Percentiles rank a stretch among this genome's conserved stretches.
Evolutionary conservation across 768 basidiomycete genomes (phyloP).

Genomic region (Lepiota venenata): DNA sequence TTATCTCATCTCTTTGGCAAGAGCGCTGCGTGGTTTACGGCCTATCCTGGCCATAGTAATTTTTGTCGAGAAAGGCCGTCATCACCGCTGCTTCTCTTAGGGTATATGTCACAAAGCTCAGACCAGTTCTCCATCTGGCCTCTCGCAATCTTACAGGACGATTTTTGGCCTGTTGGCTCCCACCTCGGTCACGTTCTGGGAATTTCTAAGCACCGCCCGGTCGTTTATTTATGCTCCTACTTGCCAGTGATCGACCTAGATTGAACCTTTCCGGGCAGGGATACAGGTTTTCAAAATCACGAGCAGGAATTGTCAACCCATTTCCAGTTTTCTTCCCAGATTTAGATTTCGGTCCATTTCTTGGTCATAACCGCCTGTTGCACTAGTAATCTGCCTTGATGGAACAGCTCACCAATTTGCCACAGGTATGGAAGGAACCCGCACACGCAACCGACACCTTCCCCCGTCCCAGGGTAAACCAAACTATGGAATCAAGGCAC

Average conservation of each 20-base stretch:
- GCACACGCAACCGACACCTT: not conserved
- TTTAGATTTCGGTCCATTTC: not conserved
- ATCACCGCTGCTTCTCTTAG: slow-evolving; percentile 1
- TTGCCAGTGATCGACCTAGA: not conserved
- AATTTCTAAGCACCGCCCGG: not conserved
- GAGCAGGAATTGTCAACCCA: not conserved
- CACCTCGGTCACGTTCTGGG: not conserved
- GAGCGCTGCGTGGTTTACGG: not conserved
- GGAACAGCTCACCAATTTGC: not conserved
- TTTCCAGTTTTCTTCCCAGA: not conserved
- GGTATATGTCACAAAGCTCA: slow-evolving; percentile 1
- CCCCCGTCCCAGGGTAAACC: not conserved
- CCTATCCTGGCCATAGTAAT: not conserved
- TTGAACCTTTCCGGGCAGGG: not conserved
- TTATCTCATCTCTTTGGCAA: not conserved
- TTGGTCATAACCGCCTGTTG: not conserved
- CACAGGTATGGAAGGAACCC: no score
- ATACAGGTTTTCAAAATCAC: not conserved
- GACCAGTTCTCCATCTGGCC: slow-evolving; percentile 1
- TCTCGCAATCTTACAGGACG: not conserved
- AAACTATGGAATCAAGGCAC: no score
- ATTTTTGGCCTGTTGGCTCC: not conserved
- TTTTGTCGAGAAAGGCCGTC: not conserved
- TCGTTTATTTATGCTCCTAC: not conserved
- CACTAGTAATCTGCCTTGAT: not conserved